phyloP scores from a whole-genome alignment of 352 stramenopile species.

The Aphanomyces astaci region DNA sequence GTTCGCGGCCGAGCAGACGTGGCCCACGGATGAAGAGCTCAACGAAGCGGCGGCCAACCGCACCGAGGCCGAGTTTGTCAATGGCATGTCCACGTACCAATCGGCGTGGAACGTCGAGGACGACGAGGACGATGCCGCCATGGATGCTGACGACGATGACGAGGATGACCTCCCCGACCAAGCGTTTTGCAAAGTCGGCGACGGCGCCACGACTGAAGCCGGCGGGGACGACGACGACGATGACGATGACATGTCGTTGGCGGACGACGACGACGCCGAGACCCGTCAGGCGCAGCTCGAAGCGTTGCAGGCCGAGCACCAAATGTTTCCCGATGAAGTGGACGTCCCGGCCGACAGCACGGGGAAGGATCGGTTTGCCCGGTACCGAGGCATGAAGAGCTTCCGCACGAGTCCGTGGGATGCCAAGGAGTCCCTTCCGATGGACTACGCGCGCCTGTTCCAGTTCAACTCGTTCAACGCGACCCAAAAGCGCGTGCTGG shows the following conservation, averaged over 20 bases:
- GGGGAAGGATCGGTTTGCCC: slow-evolving; percentile 66
- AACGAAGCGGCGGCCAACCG: slow-evolving; percentile 68
- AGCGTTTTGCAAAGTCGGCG: slow-evolving; percentile 64
- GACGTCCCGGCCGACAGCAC: slow-evolving; percentile 52
- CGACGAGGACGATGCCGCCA: slow-evolving; percentile 47
- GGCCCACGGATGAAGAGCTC: slow-evolving; percentile 93
- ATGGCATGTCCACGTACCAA: slow-evolving; percentile 90
- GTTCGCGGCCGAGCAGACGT: slow-evolving; percentile 97
- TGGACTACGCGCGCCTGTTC: slow-evolving; percentile 95
- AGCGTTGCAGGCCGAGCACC: slow-evolving; percentile 86
- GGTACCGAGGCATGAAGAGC: slow-evolving; percentile 94
- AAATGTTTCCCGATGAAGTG: slow-evolving; percentile 95
- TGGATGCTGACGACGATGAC: slow-evolving; percentile 57
- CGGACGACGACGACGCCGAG: slow-evolving; percentile 62
- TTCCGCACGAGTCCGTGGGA: slow-evolving; percentile 97
- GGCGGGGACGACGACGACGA: slow-evolving; percentile 59
- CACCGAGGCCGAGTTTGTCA: slow-evolving; percentile 43
- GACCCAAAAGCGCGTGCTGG: slow-evolving; percentile 89
- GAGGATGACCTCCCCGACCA: slow-evolving; percentile 52
- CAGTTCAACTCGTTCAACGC: slow-evolving; percentile 94
- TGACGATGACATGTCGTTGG: slow-evolving; percentile 70
- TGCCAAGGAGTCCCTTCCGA: slow-evolving; percentile 96
- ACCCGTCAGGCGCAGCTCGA: slow-evolving; percentile 86
- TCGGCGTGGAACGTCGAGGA: slow-evolving; percentile 88
- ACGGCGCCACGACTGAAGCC: slow-evolving; percentile 41